A percentile compares a stretch with the other conserved stretches of the same genome.
Conservation (phyloP, 2,329 filamentous ascomycete genomes). For the Periconia digitata region DNA sequence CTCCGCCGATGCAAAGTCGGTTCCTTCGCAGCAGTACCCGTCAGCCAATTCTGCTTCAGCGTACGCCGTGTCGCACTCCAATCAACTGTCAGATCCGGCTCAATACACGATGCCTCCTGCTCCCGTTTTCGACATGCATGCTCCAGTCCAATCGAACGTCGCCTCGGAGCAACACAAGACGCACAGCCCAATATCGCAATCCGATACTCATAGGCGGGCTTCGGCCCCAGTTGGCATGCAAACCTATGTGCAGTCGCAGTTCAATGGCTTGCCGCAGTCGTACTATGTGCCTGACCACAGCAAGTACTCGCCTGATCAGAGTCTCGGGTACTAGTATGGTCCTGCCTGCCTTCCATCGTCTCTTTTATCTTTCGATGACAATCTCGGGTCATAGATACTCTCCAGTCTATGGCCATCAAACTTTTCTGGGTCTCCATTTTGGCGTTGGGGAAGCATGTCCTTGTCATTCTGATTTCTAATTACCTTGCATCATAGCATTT, state of each 20-base stretch:
- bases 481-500: conserved; percentile 2
- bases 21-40: conserved; percentile 20
- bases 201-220: conserved; percentile 30
- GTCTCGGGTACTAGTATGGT: conserved; percentile 13
- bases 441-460: conserved; percentile 10
- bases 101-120: conserved; percentile 29
- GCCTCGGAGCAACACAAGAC: conserved; percentile 17
- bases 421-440: conserved; percentile 3
- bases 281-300: conserved; percentile 35
- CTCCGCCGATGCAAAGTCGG: conserved; percentile 9
- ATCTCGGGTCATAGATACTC: neutral
- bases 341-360: neutral
- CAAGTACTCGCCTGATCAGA: conserved; percentile 21
- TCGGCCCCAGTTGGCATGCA: conserved; percentile 35
- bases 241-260: conserved; percentile 23
- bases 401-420: neutral
- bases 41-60: conserved; percentile 16
- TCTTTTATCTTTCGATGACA: neutral
- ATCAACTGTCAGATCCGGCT: conserved; percentile 23
- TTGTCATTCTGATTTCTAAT: neutral
- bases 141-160: conserved; percentile 18
- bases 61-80: conserved; percentile 24
- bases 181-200: conserved; percentile 18
- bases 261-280: conserved; percentile 19
- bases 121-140: conserved; percentile 25